Evolutionary conservation across 1,139 yeast species (phyloP).

Genomic region (Diutina siamensis): DNA sequence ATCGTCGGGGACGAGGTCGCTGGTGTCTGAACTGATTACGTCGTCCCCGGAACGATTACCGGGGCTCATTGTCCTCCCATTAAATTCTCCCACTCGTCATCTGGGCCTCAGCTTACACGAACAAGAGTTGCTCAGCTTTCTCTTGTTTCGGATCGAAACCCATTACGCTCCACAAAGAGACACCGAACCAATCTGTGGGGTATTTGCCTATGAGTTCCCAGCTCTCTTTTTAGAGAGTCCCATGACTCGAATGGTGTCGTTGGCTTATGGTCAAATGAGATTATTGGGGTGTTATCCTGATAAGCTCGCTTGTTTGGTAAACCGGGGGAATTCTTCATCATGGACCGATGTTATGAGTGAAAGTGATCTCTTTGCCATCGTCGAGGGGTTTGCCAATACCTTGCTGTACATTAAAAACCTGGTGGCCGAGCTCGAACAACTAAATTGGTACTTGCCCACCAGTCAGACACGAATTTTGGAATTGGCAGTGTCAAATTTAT

Average conservation of each 20-base stretch:
- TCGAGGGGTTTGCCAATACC: neutral
- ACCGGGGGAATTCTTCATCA: neutral
- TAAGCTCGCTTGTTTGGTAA: neutral
- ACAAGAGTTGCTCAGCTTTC: neutral
- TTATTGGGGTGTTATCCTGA: neutral
- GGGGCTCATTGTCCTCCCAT: neutral
- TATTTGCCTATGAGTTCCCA: neutral
- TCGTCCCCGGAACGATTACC: neutral
- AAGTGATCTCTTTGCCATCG: neutral
- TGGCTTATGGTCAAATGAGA: neutral
- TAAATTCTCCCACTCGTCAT: neutral
- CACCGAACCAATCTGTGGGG: conserved; percentile 2
- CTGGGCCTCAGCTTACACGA: neutral
- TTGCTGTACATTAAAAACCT: neutral
- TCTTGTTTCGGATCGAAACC: neutral
- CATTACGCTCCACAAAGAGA: neutral
- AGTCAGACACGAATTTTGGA: neutral
- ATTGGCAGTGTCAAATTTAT: neutral
- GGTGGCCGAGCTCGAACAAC: neutral
- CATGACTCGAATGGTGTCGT: neutral
- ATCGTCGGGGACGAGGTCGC: too few species aligned
- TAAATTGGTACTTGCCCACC: neutral
- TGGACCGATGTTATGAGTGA: neutral
- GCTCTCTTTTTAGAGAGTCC: neutral
- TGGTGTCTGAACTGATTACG: neutral